Evolutionary conservation across 2,329 filamentous ascomycete species (phyloP), one percentile per base, ranked within the genome.

Genomic region (Monosporascus sp.): DNA sequence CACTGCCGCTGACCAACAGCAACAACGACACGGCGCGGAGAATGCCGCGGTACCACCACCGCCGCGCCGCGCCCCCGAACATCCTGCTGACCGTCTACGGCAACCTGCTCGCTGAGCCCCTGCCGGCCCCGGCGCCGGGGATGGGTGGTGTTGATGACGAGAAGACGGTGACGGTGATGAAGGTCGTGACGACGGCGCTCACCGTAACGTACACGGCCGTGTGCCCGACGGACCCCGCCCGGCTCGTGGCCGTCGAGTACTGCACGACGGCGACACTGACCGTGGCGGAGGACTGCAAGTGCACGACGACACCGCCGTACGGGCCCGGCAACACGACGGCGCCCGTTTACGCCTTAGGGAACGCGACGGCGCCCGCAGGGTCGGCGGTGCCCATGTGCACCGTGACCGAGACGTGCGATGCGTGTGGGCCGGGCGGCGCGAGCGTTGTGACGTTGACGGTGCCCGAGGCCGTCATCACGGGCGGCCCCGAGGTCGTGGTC

Each of bases 71-170:
- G 3, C 56, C 59, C 0, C 56, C 58, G 52, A 64, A 60, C 41
- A 59, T 67, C 40, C 68, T 78, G 7, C 66, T 79, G 19, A 77
- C 71, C 2, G 63, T 79, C 14, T 80, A 79, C 64, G 74, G 66
- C 45, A 64, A 69, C 52, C 56, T 74, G 14, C 54, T 58, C 24
- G 60, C 62, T 34, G 66, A 70, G 31, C 54, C 55, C 3, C 56
- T 58, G 31, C 69, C 60, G 31, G 65, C 60, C 1, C 64, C 53
- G 3, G 73, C 75, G 1, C 74, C 74, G 1, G 62, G 59, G 2
- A 63, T 64, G 56, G 63, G 64, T 19, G 59, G 66, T 61, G 20
- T 66, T 66, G 67, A 65, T 59, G 17, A 55, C 56, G 38, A 49
- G 37, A 34, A 44, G 27, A 20, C 50, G 14, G 50, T 48, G n/a